These are phyloP conservation scores for Coniochaeta prunicola DNA, from an alignment of 2,329 filamentous ascomycete species.

Conservation along the genomic window DNA sequence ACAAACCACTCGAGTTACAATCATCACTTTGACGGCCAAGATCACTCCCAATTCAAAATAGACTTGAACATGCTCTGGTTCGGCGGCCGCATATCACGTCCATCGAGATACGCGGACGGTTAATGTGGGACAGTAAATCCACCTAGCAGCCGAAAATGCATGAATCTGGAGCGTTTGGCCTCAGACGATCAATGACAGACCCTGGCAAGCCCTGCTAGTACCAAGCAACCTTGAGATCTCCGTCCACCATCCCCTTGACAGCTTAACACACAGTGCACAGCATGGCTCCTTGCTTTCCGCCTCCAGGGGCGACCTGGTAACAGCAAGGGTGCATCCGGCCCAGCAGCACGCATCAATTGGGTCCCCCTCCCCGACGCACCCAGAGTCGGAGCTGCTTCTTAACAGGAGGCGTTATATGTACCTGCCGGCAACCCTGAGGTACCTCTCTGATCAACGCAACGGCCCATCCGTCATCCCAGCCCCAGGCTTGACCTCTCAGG, in stretches of 20 bases:
- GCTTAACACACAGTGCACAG: neutral
- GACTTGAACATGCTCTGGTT: neutral
- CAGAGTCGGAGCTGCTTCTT: slow-evolving; percentile 23
- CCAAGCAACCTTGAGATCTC: neutral
- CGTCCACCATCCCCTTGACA: neutral
- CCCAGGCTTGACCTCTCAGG: slow-evolving; percentile 23
- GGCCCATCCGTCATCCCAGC: slow-evolving; percentile 28
- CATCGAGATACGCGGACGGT: slow-evolving; percentile 1
- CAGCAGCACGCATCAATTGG: slow-evolving; percentile 16
- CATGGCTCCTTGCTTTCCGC: slow-evolving; percentile 1
- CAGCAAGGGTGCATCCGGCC: neutral
- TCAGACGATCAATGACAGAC: slow-evolving; percentile 29
- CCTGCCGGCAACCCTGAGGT: slow-evolving; percentile 16
- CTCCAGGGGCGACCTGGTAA: slow-evolving; percentile 1
- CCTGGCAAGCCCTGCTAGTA: neutral
- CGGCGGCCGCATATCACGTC: neutral
- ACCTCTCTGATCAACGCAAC: slow-evolving; percentile 18
- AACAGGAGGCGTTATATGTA: slow-evolving; percentile 34
- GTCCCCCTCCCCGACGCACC: slow-evolving; percentile 27
- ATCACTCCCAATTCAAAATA: no score
- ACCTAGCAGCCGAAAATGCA: slow-evolving; percentile 7
- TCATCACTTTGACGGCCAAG: no score
- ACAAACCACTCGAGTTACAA: no score
- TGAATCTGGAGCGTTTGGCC: slow-evolving; percentile 29
- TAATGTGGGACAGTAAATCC: neutral